Base-by-base conservation (phyloP, 1,284 basidiomycete genomes). In the Cryptococcus jaspeensis region DNA sequence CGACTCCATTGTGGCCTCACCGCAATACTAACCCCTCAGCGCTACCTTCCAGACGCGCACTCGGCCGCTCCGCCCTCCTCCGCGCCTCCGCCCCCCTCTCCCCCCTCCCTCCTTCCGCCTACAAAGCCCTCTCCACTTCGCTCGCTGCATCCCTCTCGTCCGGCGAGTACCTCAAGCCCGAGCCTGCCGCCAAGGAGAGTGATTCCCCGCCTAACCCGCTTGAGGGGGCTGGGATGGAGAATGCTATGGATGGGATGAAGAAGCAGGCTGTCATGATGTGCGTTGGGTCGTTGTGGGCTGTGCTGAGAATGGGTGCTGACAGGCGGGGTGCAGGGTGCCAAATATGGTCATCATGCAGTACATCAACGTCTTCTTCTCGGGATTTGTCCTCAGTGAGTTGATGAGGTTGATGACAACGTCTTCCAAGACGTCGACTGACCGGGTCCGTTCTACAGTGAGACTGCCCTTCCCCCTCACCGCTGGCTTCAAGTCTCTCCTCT, bases 271-370 rank as follows among this genome's bases (percentile, higher is more conserved):
- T 98, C 53, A 94, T 95, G 77, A 77, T 78, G 77, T 75, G 60
- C 56, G 76, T 71, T n/a, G 53, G 2, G 16, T 35, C 22, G 12
- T 6, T 37, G 40, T n/a, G 20, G 3, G 32, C 23, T 45, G 16
- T 49, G 20, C n/a, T 22, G 49, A 16, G 22, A 38, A 7, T 22
- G 20, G 13, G 18, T 9, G 20, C 22, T 7, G 32, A 36, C 35
- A 58, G 50, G 50, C 46, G 22, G 32, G 28, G 23, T 15, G 45
- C 53, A 75, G 73, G 90, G 88, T 95, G 8, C 92, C 90, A 9
- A 92, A 97, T 78, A 98, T 98, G 87, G 83, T 98, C 62, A 94
- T 99, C 69, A 99, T 99, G 96, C 95, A 94, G 61, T 99, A 96
- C 91, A 96, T 99, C 81, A 97, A 95, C 79, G 94, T 95, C 77